These are phyloP conservation scores for Xylaria multiplex DNA, from an alignment of 2,329 filamentous ascomycete species.

Conservation along the genomic window DNA sequence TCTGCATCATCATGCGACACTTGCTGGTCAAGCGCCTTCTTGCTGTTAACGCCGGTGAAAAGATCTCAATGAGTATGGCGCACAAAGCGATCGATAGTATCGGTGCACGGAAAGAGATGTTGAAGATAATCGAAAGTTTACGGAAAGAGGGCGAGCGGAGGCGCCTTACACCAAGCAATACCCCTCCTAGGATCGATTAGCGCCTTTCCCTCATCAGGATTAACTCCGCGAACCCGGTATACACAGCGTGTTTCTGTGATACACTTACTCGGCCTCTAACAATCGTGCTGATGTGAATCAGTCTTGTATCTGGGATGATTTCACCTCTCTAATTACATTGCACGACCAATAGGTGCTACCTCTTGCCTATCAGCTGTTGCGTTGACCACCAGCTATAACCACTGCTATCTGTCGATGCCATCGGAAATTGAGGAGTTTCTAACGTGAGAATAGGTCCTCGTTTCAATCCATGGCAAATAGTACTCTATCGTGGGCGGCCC, in stretches of 20 bases:
- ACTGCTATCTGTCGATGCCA: not conserved
- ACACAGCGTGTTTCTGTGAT: not conserved
- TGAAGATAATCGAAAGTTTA: slow-evolving; percentile 86
- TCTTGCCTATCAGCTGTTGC: slow-evolving; percentile 1
- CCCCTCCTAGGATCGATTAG: slow-evolving; percentile 58
- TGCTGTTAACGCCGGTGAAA: slow-evolving; percentile 80
- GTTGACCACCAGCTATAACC: not conserved
- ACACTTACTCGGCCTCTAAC: not conserved
- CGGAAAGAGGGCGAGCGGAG: slow-evolving; percentile 88
- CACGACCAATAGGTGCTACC: not conserved
- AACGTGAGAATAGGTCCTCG: not conserved
- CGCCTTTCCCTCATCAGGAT: not conserved
- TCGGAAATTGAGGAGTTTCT: not conserved
- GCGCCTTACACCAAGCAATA: slow-evolving; percentile 56
- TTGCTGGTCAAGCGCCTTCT: slow-evolving; percentile 87
- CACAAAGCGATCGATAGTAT: slow-evolving; percentile 84
- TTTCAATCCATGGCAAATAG: not conserved
- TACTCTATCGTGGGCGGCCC: not conserved
- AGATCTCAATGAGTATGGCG: slow-evolving; percentile 93
- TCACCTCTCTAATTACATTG: not conserved
- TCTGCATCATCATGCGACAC: slow-evolving; percentile 94
- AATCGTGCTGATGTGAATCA: not conserved
- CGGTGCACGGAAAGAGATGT: slow-evolving; percentile 87
- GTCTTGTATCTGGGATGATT: not conserved
- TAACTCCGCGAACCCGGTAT: not conserved